Evolutionary conservation across 345 rosid species (phyloP), one percentile per base, ranked within the genome.

Genomic region (Dipteronia dyeriana): DNA sequence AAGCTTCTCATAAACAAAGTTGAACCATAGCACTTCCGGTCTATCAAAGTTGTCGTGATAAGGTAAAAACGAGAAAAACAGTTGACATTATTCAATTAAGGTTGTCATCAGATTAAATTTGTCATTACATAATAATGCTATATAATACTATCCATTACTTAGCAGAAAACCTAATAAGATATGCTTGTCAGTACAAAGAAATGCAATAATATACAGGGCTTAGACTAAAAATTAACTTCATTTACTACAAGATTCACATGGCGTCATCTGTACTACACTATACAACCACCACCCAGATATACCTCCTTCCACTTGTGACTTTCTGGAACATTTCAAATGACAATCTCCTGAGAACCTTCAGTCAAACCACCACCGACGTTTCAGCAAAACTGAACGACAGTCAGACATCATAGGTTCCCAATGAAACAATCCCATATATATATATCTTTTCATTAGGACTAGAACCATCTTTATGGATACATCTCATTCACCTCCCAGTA

Each of bases 401-500:
- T 26, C 49, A 47, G 74, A n/a, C 41, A 67, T 78, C 68, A 9
- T 51, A 22, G 73, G 70, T 29, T 76, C 34, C 53, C 63, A 23
- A 54, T n/a, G 54, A 53, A 67, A 29, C 69, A 54, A 45, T 66
- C 31, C 26, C 26, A 66, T 34, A 9, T n/a, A 8, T 1, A 66
- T 34, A 9, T n/a, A 8, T 1, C 14, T 7, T 49, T 53, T 53
- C 20, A 66, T 13, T 71, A 60, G 53, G 29, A 17, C 43, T 72
- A 20, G 29, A 31, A 22, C 63, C 26, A 59, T 59, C 26, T 19
- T 68, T 49, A 17, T 51, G n/a, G 11, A 56, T 41, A 68, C 2
- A 71, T 38, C 22, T 68, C 34, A 14, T 63, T 87, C 79, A 90
- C 51, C 77, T 80, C 41, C 82, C 79, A 2, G 85, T 67, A 73